A percentile compares a stretch with the other conserved stretches of the same genome.
phyloP scores from a whole-genome alignment of 768 basidiomycete genomes.

The Calocera cornea region DNA sequence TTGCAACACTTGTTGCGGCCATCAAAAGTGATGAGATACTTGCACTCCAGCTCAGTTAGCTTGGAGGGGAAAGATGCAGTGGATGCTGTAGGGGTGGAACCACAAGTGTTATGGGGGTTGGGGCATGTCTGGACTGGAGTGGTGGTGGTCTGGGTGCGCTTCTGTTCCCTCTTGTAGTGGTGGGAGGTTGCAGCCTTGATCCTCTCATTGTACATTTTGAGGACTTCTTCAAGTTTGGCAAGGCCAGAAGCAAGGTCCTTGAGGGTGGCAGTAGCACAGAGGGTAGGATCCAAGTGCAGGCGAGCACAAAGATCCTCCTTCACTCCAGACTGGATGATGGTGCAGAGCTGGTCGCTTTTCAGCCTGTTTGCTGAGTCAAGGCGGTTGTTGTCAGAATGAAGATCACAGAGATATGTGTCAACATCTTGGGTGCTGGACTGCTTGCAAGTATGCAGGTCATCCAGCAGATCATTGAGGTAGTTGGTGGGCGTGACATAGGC shows the following conservation, averaged over 20 bases:
- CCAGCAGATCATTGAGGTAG: not conserved
- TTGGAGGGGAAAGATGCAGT: too few relatives aligned
- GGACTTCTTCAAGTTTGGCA: not conserved
- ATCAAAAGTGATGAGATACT: too few relatives aligned
- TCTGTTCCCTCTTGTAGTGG: not conserved
- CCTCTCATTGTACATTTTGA: not conserved
- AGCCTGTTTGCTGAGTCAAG: not conserved
- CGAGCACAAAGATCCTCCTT: not conserved
- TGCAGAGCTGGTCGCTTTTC: not conserved
- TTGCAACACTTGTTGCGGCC: too few relatives aligned
- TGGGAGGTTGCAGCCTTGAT: not conserved
- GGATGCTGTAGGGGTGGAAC: too few relatives aligned
- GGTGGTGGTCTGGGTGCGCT: not conserved
- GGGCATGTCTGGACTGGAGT: too few relatives aligned
- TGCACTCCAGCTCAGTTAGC: too few relatives aligned
- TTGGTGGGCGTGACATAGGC: not conserved
- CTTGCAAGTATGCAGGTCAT: not conserved
- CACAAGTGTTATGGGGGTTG: too few relatives aligned
- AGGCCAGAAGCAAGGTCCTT: not conserved
- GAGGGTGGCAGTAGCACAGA: not conserved
- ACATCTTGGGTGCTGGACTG: too few relatives aligned
- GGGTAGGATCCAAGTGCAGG: not conserved
- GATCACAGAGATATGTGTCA: not conserved
- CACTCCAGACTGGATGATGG: not conserved
- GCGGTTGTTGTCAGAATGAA: not conserved